Conservation (phyloP, 2,329 filamentous ascomycete genomes). For the Trichoderma sp. region DNA sequence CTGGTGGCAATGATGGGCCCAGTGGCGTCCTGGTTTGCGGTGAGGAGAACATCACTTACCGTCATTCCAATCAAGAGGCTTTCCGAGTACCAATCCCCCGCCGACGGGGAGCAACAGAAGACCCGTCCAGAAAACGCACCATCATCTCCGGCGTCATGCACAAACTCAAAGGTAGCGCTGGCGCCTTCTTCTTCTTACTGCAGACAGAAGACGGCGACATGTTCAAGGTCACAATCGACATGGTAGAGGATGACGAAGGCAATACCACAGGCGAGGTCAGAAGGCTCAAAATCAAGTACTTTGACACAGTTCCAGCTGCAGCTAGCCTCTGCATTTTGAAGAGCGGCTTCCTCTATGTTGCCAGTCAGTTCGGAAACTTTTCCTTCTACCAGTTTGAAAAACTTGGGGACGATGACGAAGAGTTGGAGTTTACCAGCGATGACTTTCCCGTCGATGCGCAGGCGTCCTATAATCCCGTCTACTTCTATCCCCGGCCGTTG, state of each 20-base stretch:
- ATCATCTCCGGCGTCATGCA: conserved; percentile 96
- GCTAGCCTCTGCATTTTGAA: conserved; percentile 88
- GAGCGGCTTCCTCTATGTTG: conserved; percentile 91
- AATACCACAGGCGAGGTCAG: conserved; percentile 77
- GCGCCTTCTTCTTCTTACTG: conserved; percentile 94
- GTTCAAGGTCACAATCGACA: conserved; percentile 93
- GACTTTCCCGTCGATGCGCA: conserved; percentile 73
- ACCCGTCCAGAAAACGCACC: conserved; percentile 81
- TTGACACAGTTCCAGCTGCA: conserved; percentile 89
- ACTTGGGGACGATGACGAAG: conserved; percentile 90
- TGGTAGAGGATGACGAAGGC: conserved; percentile 76
- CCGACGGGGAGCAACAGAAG: conserved; percentile 81
- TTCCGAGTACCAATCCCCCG: conserved; percentile 88
- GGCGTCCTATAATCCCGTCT: conserved; percentile 71
- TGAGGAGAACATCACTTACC: conserved; percentile 91
- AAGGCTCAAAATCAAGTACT: conserved; percentile 91
- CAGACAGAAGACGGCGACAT: conserved; percentile 98
- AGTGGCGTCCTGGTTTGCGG: conserved; percentile 94
- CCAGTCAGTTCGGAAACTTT: conserved; percentile 88
- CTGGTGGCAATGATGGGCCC: conserved; percentile 87
- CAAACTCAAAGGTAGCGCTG: conserved; percentile 76
- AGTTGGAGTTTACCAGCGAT: conserved; percentile 81
- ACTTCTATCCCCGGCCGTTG: conserved; percentile 75
- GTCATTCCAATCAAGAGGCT: conserved; percentile 90
- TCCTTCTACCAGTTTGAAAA: conserved; percentile 97